Conservation (phyloP, 2,329 filamentous ascomycete genomes). For the Cladophialophora immunda region DNA sequence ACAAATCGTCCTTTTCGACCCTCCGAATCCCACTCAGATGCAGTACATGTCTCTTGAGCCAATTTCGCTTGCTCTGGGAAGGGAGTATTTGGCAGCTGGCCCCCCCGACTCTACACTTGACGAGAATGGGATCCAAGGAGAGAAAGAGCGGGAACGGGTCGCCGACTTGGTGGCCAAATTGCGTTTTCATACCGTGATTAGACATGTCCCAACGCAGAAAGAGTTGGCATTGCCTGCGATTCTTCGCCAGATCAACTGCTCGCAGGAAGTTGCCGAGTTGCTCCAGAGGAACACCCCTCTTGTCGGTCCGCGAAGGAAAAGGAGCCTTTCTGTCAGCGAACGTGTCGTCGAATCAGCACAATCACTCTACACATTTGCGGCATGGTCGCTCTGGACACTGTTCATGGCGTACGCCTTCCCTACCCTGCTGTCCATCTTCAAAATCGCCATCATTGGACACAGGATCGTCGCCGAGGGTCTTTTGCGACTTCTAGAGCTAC, state of each 20-base stretch:
- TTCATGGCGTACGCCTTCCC: slow-evolving; percentile 80
- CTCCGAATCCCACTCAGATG: slow-evolving; percentile 86
- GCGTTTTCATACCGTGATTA: slow-evolving; percentile 83
- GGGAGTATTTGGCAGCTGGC: slow-evolving; percentile 39
- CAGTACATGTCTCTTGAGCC: slow-evolving; percentile 93
- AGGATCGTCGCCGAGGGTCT: slow-evolving; percentile 82
- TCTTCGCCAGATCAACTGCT: slow-evolving; percentile 94
- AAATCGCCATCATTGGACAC: slow-evolving; percentile 80
- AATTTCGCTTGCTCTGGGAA: slow-evolving; percentile 79
- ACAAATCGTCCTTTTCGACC: slow-evolving; percentile 88
- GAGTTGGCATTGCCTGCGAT: slow-evolving; percentile 83
- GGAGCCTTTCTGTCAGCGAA: slow-evolving; percentile 91
- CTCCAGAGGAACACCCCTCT: slow-evolving; percentile 90
- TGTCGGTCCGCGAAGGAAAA: slow-evolving; percentile 80
- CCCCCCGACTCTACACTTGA: slow-evolving; percentile 43
- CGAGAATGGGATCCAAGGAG: slow-evolving; percentile 76
- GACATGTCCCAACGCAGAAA: slow-evolving; percentile 78
- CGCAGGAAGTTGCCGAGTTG: slow-evolving; percentile 84
- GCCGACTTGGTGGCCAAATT: slow-evolving; percentile 82
- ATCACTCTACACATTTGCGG: slow-evolving; percentile 62
- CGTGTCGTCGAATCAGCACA: slow-evolving; percentile 92
- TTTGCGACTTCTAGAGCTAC: slow-evolving; percentile 83
- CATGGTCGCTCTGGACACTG: slow-evolving; percentile 67
- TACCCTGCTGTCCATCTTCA: slow-evolving; percentile 74
- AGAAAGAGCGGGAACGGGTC: slow-evolving; percentile 70